Evolutionary conservation across 1,284 basidiomycete genomes (phyloP).

Genomic region (Lentinula novae-zelandiae): DNA sequence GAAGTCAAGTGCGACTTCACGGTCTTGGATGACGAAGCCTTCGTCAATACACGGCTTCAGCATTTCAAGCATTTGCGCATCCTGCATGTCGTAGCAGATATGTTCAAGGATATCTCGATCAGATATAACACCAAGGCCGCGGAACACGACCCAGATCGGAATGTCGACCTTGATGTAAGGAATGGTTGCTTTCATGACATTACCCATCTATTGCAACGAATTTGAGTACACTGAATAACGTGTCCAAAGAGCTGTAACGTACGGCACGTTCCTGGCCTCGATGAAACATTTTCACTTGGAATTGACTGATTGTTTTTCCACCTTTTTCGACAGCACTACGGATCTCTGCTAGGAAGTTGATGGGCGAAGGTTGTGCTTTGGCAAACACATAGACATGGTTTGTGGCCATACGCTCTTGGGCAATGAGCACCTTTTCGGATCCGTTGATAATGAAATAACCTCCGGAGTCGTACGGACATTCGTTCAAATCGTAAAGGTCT

Average conservation of each 20-base stretch:
- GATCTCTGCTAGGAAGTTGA: conserved; percentile 96
- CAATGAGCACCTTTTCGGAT: conserved; percentile 98
- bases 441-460: conserved; percentile 99
- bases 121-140: conserved; percentile 95
- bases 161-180: conserved; percentile 99
- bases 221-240: conserved; percentile 1
- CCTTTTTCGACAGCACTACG: conserved; percentile 98
- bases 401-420: conserved; percentile 98
- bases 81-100: conserved; percentile 97
- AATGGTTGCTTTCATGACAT: conserved; percentile 95
- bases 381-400: conserved; percentile 99
- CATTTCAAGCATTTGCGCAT: conserved; percentile 96
- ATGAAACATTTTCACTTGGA: conserved; percentile 97
- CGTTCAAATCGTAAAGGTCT: conserved; percentile 88
- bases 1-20: conserved; percentile 95
- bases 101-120: conserved; percentile 98
- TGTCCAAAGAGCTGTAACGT: conserved; percentile 27
- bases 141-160: conserved; percentile 98
- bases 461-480: conserved; percentile 97
- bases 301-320: conserved; percentile 97
- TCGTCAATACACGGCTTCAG: conserved; percentile 99
- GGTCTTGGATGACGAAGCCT: conserved; percentile 96
- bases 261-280: conserved; percentile 84
- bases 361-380: conserved; percentile 94
- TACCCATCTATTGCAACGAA: conserved; percentile 60